Evolutionary conservation across 2,329 filamentous ascomycete genomes (phyloP), one percentile per base, ranked within the genome.

Genomic region (Aureobasidium musti): DNA sequence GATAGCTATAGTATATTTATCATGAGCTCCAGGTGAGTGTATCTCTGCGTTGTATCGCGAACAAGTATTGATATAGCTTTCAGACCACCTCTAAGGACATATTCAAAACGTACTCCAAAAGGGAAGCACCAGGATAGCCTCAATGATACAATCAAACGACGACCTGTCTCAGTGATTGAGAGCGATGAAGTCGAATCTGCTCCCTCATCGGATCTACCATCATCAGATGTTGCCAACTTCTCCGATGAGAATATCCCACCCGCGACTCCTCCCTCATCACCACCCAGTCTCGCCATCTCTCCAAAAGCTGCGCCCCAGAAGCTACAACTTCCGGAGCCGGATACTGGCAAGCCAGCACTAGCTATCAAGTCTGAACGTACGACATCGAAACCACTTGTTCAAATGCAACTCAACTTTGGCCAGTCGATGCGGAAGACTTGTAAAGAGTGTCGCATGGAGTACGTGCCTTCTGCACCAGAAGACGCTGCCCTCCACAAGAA

Each of bases 361-460:
- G 6, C 13, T 37, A 1, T 65, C 70, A 23, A 63, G n/a, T 8
- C 33, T 39, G 6, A 8, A 10, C 13, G 21, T 54, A 49, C 77
- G 73, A 43, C 71, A 67, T 39, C 64, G 19, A 66, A 68, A 23
- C 73, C 74, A 33, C 72, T 87, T 67, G 82, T 82, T 59, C 86
- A 89, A 72, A 86, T 86, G 79, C 84, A 86, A 70, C 81, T 89
- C 68, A 85, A 86, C 70, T 78, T 88, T 14, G 86, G 85, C 2
- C 78, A 80, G 45, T 81, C 84, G 49, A 77, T 83, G 45, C 81
- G 84, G 54, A 84, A 83, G 70, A 84, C 82, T 13, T 90, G 87
- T 75, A 78, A 79, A 43, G 79, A 78, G 2, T 90, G 87, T 71
- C 84, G 85, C 0, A 90, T 90, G 87, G 85, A 87, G 63, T 90